Evolutionary conservation across 1,284 basidiomycete genomes (phyloP), one percentile per base, ranked within the genome.

Genomic region (Apiotrichum gamsii): DNA sequence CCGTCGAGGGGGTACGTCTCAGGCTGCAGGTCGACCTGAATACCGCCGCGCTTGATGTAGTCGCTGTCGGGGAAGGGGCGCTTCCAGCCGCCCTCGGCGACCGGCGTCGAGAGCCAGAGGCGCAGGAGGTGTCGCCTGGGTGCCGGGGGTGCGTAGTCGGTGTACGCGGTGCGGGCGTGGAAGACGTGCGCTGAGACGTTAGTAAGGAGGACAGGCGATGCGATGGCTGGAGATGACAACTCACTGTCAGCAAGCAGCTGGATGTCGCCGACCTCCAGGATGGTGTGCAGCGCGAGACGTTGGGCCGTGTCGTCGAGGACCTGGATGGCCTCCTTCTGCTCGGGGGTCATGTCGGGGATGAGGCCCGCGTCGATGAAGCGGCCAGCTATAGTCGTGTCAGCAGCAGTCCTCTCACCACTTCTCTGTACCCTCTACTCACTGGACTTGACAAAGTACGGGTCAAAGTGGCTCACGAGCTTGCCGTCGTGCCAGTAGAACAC

Each of bases 131-230:
- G 73, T 24, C 74, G 54, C 15, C 70, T 54, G 8, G 67, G 66
- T 3, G 60, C 59, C 2, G 70, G 69, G 0, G 67, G 64, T 2
- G 64, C 58, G 30, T 67, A 63, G 47, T 74, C 73, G 31, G 51
- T 64, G 57, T 73, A 74, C n/a, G 69, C 72, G 3, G 73, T 74
- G 21, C 74, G 54, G 0, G 72, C 70, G 47, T 74, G 72, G 46
- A 73, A 58, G 35, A 72, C 66, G 50, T 72, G 71, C 0, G 65
- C 60, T n/a, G n/a, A n/a, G n/a, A n/a, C n/a, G n/a, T n/a, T n/a
- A n/a, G n/a, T n/a, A n/a, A n/a, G n/a, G n/a, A n/a, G n/a, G n/a
- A n/a, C n/a, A n/a, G n/a, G n/a, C n/a, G n/a, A n/a, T n/a, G n/a
- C n/a, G n/a, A n/a, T n/a, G n/a, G n/a, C n/a, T n/a, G n/a, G n/a